phyloP scores from a whole-genome alignment of 106 monocot genomes.

The Phalaenopsis equestris region DNA sequence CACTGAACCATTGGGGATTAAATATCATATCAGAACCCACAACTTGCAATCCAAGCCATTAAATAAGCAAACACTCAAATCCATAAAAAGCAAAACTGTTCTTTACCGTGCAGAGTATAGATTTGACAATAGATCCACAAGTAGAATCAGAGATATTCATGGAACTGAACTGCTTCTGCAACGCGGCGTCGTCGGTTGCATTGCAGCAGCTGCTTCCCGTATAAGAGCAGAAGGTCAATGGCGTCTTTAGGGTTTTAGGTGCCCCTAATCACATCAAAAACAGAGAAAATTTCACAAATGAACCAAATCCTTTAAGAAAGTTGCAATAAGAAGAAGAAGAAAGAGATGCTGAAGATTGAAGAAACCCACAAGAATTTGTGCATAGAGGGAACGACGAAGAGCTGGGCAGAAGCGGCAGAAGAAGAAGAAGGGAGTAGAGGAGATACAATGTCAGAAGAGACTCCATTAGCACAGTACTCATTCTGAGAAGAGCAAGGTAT shows the following conservation, averaged over 20 bases:
- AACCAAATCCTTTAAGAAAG: background rate
- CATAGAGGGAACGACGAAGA: constrained; percentile 38
- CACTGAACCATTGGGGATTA: background rate
- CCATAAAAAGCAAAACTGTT: background rate
- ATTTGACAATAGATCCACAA: constrained; percentile 47
- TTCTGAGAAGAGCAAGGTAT: background rate
- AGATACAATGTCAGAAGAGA: constrained; percentile 5
- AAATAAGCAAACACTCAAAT: background rate
- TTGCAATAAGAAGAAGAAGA: background rate
- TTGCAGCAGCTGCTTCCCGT: constrained; percentile 73
- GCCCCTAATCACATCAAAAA: constrained; percentile 34
- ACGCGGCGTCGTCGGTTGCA: constrained; percentile 36
- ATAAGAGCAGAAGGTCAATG: constrained; percentile 73
- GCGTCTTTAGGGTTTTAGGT: constrained; percentile 41
- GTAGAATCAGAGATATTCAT: constrained; percentile 55
- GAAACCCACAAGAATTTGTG: constrained; percentile 42
- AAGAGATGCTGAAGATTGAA: background rate
- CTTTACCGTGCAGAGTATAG: constrained; percentile 57
- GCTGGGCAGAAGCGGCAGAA: constrained; percentile 9
- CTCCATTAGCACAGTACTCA: constrained; percentile 14
- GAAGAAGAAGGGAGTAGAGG: constrained; percentile 11
- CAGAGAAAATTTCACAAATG: background rate
- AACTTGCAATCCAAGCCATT: background rate
- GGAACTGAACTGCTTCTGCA: constrained; percentile 47
- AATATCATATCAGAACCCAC: background rate